phyloP scores from a whole-genome alignment of 1,139 yeast genomes.

The Kluyveromyces sp. region DNA sequence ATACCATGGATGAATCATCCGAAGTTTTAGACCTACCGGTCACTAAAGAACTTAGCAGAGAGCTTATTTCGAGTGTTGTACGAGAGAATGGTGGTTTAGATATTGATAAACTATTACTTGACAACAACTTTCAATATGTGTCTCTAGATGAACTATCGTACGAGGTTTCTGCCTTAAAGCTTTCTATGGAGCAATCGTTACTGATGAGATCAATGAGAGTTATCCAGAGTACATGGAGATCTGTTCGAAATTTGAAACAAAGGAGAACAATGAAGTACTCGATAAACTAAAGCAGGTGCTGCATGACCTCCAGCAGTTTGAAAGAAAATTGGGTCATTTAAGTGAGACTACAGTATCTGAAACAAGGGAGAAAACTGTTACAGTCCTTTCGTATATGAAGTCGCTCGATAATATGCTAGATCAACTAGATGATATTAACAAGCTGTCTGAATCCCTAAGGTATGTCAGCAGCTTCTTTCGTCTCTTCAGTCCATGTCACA shows the following conservation, averaged over 20 bases:
- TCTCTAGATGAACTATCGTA: conserved; percentile 24
- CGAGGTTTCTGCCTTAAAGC: conserved; percentile 19
- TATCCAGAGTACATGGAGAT: conserved; percentile 23
- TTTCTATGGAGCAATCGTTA: conserved; percentile 18
- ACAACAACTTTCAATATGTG: conserved; percentile 26
- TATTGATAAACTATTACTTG: conserved; percentile 23
- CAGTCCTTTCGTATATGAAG: conserved; percentile 23
- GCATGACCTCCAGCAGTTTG: conserved; percentile 19
- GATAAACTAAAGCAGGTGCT: conserved; percentile 19
- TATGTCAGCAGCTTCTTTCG: conserved; percentile 19
- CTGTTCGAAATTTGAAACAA: conserved; percentile 18
- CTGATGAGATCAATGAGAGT: conserved; percentile 19
- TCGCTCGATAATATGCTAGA: conserved; percentile 19
- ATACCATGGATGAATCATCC: conserved; percentile 17
- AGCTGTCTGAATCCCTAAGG: conserved; percentile 13
- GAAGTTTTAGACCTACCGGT: conserved; percentile 22
- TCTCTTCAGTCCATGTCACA: conserved; percentile 22
- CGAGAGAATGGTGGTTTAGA: conserved; percentile 15
- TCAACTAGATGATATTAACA: conserved; percentile 15
- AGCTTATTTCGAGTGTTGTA: conserved; percentile 19
- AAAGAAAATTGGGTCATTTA: conserved; percentile 15
- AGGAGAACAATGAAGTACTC: conserved; percentile 19
- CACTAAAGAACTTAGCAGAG: conserved; percentile 22
- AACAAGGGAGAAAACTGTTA: conserved; percentile 20
- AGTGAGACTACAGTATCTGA: conserved; percentile 16